Conservation (phyloP, 768 basidiomycete genomes). For the Tricholoma saponaceum region DNA sequence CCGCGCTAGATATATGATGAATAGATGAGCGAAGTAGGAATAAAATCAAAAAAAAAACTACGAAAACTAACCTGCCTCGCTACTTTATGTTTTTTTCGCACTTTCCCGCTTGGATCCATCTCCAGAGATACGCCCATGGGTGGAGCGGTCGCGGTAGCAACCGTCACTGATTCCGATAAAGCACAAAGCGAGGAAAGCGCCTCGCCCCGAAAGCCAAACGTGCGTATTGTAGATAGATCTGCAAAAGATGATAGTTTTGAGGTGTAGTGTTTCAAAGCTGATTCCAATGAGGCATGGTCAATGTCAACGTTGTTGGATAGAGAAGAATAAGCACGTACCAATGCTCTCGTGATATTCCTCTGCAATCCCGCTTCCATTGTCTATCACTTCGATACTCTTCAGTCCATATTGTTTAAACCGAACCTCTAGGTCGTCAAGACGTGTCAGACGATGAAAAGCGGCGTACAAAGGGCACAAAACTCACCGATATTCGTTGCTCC, state of each 20-base stretch:
- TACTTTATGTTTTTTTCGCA: constrained; percentile 53
- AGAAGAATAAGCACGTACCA: constrained; percentile 43
- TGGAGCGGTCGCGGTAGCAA: constrained; percentile 73
- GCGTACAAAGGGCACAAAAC: constrained; percentile 14
- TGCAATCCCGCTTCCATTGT: constrained; percentile 88
- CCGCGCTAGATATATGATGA: constrained; percentile 54
- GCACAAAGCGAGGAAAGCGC: constrained; percentile 93
- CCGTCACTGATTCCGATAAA: constrained; percentile 60
- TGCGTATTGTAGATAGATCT: constrained; percentile 67
- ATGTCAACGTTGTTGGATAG: not conserved
- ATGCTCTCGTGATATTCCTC: constrained; percentile 73
- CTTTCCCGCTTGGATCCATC: constrained; percentile 61
- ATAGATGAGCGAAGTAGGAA: not conserved
- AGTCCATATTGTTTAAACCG: constrained; percentile 87
- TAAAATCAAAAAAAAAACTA: not conserved
- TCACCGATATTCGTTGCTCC: constrained; percentile 82
- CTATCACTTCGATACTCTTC: constrained; percentile 79
- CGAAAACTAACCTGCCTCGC: constrained; percentile 64
- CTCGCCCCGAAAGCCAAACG: constrained; percentile 96
- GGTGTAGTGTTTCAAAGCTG: constrained; percentile 89
- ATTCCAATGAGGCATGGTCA: constrained; percentile 21
- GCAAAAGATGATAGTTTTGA: constrained; percentile 81
- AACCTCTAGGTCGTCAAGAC: constrained; percentile 53
- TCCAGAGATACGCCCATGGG: constrained; percentile 82
- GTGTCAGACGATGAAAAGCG: not conserved